Conservation (phyloP, 2,329 filamentous ascomycete genomes). For the Ophiostoma novo-ulmi region DNA sequence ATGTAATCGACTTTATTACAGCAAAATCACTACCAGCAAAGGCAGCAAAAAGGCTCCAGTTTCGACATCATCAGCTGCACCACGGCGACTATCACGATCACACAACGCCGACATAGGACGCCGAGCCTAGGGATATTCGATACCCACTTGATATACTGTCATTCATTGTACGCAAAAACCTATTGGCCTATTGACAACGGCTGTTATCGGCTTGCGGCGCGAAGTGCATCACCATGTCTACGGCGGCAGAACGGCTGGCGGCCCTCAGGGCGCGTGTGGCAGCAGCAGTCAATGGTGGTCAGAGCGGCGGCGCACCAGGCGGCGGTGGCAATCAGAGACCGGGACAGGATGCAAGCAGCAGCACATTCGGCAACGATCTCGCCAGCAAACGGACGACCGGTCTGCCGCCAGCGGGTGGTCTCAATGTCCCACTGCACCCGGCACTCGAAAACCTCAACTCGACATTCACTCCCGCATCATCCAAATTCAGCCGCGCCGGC, state of each 20-base stretch:
- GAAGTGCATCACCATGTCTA: constrained; percentile 20
- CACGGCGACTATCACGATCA: constrained; percentile 12
- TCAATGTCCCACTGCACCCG: constrained; percentile 73
- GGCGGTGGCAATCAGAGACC: not conserved
- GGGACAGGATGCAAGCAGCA: constrained; percentile 31
- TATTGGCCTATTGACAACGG: not conserved
- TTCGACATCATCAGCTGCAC: not conserved
- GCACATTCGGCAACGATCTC: constrained; percentile 39
- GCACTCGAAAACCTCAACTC: constrained; percentile 58
- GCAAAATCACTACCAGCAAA: constrained; percentile 10
- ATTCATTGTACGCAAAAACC: not conserved
- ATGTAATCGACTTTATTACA: not conserved
- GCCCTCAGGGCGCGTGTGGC: constrained; percentile 75
- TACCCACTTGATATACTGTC: not conserved
- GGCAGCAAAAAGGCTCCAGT: not conserved
- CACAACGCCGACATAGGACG: constrained; percentile 3
- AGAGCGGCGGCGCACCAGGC: not conserved
- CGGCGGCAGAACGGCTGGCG: constrained; percentile 61
- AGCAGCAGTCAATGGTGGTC: constrained; percentile 53
- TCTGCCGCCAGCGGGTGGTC: constrained; percentile 47
- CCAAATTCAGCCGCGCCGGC: constrained; percentile 21
- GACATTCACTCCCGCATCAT: constrained; percentile 41
- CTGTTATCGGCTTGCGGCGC: not conserved
- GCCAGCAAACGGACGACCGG: constrained; percentile 22
- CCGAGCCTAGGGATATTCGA: not conserved